Evolutionary conservation across 2,329 filamentous ascomycete species (phyloP).

Genomic region (Colletotrichum somersetense): DNA sequence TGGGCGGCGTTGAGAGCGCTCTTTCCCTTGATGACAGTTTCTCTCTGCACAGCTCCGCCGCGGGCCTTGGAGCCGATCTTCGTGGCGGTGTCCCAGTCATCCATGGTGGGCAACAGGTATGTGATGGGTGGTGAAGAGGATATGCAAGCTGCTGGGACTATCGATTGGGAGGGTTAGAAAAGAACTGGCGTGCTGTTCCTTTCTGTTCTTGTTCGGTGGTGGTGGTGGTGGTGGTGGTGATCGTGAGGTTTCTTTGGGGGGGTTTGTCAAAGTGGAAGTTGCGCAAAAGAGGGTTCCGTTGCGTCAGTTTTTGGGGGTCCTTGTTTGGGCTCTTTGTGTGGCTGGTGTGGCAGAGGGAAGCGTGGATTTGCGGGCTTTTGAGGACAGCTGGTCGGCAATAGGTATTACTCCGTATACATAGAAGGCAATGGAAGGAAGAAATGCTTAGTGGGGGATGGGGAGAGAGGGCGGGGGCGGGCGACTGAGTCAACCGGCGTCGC

Average conservation of each 20-base stretch:
- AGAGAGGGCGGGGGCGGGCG: background rate
- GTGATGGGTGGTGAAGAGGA: constrained; percentile 30
- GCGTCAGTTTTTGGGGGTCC: constrained; percentile 36
- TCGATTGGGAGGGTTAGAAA: background rate
- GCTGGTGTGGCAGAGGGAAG: constrained; percentile 24
- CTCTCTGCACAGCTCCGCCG: constrained; percentile 75
- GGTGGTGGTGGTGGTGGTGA: constrained; percentile 42
- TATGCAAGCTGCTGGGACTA: constrained; percentile 10
- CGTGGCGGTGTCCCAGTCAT: constrained; percentile 88
- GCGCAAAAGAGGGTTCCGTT: constrained; percentile 22
- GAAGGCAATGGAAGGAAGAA: constrained; percentile 48
- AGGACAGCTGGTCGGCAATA: constrained; percentile 32
- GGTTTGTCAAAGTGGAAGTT: constrained; percentile 13
- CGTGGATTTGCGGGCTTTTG: constrained; percentile 2
- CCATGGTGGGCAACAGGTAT: constrained; percentile 68
- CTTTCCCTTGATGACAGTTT: constrained; percentile 91
- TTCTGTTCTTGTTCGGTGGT: constrained; percentile 33
- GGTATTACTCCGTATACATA: constrained; percentile 39
- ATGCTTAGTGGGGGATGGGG: constrained; percentile 24
- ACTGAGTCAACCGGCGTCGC: constrained; percentile 49
- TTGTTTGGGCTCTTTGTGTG: constrained; percentile 23
- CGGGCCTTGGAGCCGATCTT: constrained; percentile 93
- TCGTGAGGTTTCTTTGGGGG: constrained; percentile 15
- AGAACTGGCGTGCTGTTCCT: constrained; percentile 23
- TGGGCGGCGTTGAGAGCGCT: constrained; percentile 88